Evolutionary conservation across 2,329 filamentous ascomycete species (phyloP).

Genomic region (Neocatenulostroma microsporum): DNA sequence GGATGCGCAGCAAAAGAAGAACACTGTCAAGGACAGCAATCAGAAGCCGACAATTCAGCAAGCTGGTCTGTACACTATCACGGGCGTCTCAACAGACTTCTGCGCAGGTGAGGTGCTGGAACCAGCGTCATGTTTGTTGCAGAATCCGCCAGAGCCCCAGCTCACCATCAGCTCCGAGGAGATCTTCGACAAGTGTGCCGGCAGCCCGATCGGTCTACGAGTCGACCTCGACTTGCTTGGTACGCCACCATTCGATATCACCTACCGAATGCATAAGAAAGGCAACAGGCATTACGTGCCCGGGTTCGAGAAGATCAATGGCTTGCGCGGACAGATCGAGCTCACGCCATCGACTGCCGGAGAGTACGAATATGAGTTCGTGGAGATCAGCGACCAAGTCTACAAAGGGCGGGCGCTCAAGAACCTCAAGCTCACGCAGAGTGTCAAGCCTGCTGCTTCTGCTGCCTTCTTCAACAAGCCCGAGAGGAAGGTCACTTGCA

Average conservation of each 20-base stretch:
- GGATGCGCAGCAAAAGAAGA: conserved; percentile 49
- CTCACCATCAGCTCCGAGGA: conserved; percentile 67
- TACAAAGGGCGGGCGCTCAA: conserved; percentile 61
- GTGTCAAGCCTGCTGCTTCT: conserved; percentile 85
- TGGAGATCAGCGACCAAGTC: conserved; percentile 69
- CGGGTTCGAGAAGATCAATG: conserved; percentile 53
- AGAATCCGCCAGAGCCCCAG: conserved; percentile 84
- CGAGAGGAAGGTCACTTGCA: conserved; percentile 60
- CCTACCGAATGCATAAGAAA: conserved; percentile 64
- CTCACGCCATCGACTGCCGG: conserved; percentile 75
- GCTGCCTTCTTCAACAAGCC: conserved; percentile 57
- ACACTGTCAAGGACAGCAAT: conserved; percentile 53
- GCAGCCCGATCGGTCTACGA: conserved; percentile 81
- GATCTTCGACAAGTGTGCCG: conserved; percentile 90
- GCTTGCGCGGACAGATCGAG: conserved; percentile 74
- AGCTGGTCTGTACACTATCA: conserved; percentile 79
- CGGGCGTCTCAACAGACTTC: conserved; percentile 67
- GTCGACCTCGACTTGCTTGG: conserved; percentile 86
- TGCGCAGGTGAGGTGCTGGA: conserved; percentile 87
- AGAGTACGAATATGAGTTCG: conserved; percentile 79
- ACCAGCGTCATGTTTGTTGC: conserved; percentile 82
- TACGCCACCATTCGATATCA: conserved; percentile 80
- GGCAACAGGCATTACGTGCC: conserved; percentile 41
- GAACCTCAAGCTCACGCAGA: conserved; percentile 63
- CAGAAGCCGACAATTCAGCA: conserved; percentile 63